phyloP scores from a whole-genome alignment of 2,329 filamentous ascomycete genomes.

The Arthroderma uncinatum region DNA sequence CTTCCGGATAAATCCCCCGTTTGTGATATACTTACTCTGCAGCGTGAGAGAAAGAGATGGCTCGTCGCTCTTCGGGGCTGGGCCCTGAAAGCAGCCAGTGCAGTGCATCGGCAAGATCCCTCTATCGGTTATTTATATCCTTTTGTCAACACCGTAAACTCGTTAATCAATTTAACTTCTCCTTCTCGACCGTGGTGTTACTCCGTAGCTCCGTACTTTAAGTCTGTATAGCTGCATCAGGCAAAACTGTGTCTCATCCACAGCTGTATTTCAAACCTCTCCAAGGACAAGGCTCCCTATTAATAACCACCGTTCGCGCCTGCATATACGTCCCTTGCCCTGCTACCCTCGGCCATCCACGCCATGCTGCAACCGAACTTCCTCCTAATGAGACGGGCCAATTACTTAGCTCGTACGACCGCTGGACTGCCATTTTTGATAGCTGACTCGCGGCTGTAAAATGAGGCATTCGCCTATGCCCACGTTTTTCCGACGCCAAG shows the following conservation, averaged over 20 bases:
- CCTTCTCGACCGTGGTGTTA: neutral
- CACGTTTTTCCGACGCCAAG: neutral
- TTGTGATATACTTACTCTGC: neutral
- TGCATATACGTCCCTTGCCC: neutral
- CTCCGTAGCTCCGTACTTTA: neutral
- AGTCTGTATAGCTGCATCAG: neutral
- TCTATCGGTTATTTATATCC: neutral
- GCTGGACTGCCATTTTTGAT: neutral
- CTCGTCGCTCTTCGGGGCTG: neutral
- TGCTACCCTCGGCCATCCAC: too few relatives aligned
- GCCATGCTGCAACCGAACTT: neutral
- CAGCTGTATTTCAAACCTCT: conserved; percentile 1
- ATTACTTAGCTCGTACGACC: neutral
- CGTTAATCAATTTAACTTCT: neutral
- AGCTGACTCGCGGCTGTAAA: neutral
- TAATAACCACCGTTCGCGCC: neutral
- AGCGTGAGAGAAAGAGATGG: neutral
- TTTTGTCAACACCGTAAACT: neutral
- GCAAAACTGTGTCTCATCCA: neutral
- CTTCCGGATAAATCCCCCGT: neutral
- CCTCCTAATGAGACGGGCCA: neutral
- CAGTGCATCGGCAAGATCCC: neutral
- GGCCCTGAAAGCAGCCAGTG: neutral
- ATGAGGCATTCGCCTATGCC: neutral
- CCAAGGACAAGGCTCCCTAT: neutral